phyloP scores from a whole-genome alignment of 768 basidiomycete genomes.

The Mycena amicta region DNA sequence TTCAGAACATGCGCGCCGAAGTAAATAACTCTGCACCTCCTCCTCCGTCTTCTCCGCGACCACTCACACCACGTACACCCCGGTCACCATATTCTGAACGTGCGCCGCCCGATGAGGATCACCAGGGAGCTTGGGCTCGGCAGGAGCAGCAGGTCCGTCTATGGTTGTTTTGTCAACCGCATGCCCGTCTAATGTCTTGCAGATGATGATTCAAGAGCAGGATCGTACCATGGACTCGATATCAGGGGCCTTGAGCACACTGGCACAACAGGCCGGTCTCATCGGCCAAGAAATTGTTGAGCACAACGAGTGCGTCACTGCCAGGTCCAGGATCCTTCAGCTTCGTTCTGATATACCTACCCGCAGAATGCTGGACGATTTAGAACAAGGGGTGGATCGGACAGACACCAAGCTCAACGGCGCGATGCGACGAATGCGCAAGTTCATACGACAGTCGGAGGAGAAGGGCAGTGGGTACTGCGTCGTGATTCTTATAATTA shows the following conservation, averaged over 20 bases:
- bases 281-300: slow-evolving; percentile 93
- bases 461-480: slow-evolving; percentile 92
- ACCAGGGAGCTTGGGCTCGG: slow-evolving; percentile 78
- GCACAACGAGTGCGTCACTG: slow-evolving; percentile 75
- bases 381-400: slow-evolving; percentile 71
- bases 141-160: slow-evolving; percentile 77
- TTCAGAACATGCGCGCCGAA: slow-evolving; percentile 80
- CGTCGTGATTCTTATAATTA: slow-evolving; percentile 79
- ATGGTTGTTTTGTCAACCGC: neutral
- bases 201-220: slow-evolving; percentile 89
- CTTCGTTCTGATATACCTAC: neutral
- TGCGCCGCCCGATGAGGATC: slow-evolving; percentile 46
- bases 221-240: slow-evolving; percentile 89
- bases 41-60: slow-evolving; percentile 23
- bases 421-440: slow-evolving; percentile 71
- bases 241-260: slow-evolving; percentile 78
- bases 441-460: slow-evolving; percentile 86
- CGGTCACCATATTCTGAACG: slow-evolving; percentile 39
- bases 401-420: slow-evolving; percentile 66
- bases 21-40: slow-evolving; percentile 37
- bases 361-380: slow-evolving; percentile 75
- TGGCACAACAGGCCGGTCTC: slow-evolving; percentile 88
- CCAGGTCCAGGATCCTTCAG: neutral
- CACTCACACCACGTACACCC: slow-evolving; percentile 23
- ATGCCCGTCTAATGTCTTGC: too few species aligned